Base-by-base conservation (phyloP, 108 stramenopile species). In the Conticribra weissflogii region DNA sequence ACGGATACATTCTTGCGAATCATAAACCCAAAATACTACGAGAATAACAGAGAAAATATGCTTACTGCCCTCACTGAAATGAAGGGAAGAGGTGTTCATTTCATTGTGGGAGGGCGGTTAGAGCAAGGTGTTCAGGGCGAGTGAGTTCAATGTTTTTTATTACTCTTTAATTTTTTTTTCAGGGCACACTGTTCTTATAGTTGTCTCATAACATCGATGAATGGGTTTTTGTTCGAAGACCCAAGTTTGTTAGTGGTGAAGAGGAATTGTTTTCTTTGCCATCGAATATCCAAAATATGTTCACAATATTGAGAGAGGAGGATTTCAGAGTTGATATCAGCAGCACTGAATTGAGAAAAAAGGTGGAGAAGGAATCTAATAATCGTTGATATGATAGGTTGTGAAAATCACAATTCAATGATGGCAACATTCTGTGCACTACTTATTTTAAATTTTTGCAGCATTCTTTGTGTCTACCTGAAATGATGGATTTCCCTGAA, bases 21-120 rank as follows among this genome's bases (percentile, higher is more conserved):
- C 23, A 63, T 97, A 36, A 71, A 96, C 58, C 87, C 93, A n/a
- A 95, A 94, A 54, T 97, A 97, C 58, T 97, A 96, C 73, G 75
- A 65, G 1, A 66, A 88, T 62, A 80, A 71, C 31, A 17, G 48
- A 33, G 78, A 74, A 18, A 56, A 77, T 24, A 89, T 89, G 87
- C 21, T 88, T 2, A 30, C 60, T n/a, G 85, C 86, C 16, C 67
- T 87, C 15, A 50, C 56, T 1, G 44, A 71, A n/a, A 90, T 94
- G 90, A 63, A 74, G 52, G 52, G 54, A 24, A 68, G 66, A 34
- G 89, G 89, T 32, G 86, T 82, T 4, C 81, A 81, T 23, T 94
- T 94, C 65, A 76, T 94, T 28, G 90, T 88, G 2, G 93, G 93
- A 18, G 93, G 93, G 17, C 79, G 93, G 44, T 49, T 94, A 25